A percentile compares a stretch with the other conserved stretches of the same genome.
These are phyloP conservation scores for Linnemannia elongata DNA, from an alignment of 192 early-diverging fungal species.

Conservation along the genomic window DNA sequence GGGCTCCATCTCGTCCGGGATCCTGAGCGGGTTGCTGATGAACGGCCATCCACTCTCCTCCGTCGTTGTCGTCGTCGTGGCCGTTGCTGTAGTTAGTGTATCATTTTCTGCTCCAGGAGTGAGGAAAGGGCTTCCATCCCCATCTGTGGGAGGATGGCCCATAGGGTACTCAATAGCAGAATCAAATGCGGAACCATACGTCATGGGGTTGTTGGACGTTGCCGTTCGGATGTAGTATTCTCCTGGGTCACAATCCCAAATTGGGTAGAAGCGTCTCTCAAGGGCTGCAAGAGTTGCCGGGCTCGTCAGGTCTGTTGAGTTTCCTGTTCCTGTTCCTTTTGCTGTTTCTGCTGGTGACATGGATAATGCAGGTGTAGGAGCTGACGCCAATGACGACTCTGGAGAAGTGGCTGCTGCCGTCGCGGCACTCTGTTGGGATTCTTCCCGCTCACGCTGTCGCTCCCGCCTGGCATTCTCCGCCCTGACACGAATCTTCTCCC, in stretches of 20 bases:
- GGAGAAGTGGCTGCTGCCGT: background rate
- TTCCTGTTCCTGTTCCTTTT: too few relatives aligned
- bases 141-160: background rate
- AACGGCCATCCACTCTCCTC: background rate
- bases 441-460: background rate
- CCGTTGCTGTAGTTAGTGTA: background rate
- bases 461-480: background rate
- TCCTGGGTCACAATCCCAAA: background rate
- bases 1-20: conserved; percentile 16
- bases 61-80: background rate
- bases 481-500: background rate
- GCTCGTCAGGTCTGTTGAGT: background rate
- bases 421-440: background rate
- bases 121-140: background rate
- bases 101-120: too few relatives aligned
- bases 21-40: conserved; percentile 12
- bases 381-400: background rate
- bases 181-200: background rate
- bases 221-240: conserved; percentile 4
- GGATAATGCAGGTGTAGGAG: background rate
- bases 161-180: background rate
- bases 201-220: background rate
- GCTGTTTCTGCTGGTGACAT: background rate
- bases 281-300: background rate
- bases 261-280: background rate